phyloP scores from a whole-genome alignment of 2,329 filamentous ascomycete species.

The Hyphodiscus sp. region DNA sequence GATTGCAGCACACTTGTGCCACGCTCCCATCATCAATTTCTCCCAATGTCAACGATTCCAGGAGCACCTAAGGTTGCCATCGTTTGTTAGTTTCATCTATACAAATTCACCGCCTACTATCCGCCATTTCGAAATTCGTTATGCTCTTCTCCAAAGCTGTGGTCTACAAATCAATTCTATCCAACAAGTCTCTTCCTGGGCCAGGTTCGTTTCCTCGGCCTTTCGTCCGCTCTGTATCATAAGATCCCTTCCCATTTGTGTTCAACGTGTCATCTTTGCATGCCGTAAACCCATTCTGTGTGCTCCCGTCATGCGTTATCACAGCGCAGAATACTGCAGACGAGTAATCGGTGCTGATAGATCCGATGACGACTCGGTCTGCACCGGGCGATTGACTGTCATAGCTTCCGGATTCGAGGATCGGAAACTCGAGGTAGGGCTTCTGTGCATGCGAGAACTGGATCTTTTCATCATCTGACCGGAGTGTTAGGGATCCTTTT shows the following conservation, averaged over 20 bases:
- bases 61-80: too few species aligned
- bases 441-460: conserved; percentile 25
- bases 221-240: conserved; percentile 6
- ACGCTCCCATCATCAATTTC: too few species aligned
- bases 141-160: not conserved
- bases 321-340: conserved; percentile 28
- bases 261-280: conserved; percentile 23
- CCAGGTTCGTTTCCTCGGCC: conserved; percentile 7
- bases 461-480: conserved; percentile 29
- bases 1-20: too few species aligned
- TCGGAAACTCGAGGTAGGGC: conserved; percentile 30
- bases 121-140: not conserved
- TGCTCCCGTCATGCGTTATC: conserved; percentile 27
- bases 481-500: not conserved
- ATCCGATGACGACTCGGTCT: conserved; percentile 29
- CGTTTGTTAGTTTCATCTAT: not conserved
- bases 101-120: not conserved
- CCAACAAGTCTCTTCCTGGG: conserved; percentile 14
- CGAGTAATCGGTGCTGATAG: conserved; percentile 24
- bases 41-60: too few species aligned
- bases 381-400: conserved; percentile 24
- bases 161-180: conserved; percentile 15
- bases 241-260: conserved; percentile 12
- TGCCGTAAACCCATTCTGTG: conserved; percentile 27
- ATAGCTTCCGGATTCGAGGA: conserved; percentile 21